Conservation (phyloP, 2,329 filamentous ascomycete genomes). For the Cercospora sesami region DNA sequence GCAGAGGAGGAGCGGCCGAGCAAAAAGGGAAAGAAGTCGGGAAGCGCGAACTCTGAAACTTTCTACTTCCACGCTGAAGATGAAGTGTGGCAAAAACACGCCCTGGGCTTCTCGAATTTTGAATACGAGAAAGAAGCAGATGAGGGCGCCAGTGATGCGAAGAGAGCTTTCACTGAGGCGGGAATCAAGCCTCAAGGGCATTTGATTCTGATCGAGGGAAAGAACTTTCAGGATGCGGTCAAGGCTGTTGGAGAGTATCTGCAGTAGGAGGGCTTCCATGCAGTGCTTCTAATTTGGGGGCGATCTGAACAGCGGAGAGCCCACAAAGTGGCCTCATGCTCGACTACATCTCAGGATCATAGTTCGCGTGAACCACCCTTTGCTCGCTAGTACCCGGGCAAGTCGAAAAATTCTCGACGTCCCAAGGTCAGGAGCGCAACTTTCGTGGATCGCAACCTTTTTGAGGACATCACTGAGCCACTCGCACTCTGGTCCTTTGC, state of each 20-base stretch:
- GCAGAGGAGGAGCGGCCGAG: slow-evolving; percentile 60
- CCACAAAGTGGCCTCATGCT: background rate
- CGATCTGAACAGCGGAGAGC: background rate
- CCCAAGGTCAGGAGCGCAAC: background rate
- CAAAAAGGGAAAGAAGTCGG: slow-evolving; percentile 62
- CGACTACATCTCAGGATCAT: background rate
- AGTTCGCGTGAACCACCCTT: background rate
- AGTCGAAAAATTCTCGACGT: background rate
- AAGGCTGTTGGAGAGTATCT: slow-evolving; percentile 76
- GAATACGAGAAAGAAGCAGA: slow-evolving; percentile 76
- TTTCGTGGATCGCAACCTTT: background rate
- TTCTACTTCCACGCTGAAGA: slow-evolving; percentile 98
- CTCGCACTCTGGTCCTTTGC: background rate
- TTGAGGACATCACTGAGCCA: background rate
- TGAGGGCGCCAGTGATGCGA: slow-evolving; percentile 82
- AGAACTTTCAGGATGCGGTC: slow-evolving; percentile 72
- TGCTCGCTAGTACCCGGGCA: background rate
- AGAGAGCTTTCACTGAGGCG: slow-evolving; percentile 89
- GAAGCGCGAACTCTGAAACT: slow-evolving; percentile 53
- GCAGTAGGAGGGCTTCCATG: slow-evolving; percentile 11
- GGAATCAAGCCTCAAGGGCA: slow-evolving; percentile 82
- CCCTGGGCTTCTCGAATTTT: slow-evolving; percentile 67
- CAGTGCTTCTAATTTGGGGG: background rate
- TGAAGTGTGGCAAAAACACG: slow-evolving; percentile 78
- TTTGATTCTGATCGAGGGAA: slow-evolving; percentile 81